phyloP scores from a whole-genome alignment of 129 eudicot species.

The Scalesia atractyloides region DNA sequence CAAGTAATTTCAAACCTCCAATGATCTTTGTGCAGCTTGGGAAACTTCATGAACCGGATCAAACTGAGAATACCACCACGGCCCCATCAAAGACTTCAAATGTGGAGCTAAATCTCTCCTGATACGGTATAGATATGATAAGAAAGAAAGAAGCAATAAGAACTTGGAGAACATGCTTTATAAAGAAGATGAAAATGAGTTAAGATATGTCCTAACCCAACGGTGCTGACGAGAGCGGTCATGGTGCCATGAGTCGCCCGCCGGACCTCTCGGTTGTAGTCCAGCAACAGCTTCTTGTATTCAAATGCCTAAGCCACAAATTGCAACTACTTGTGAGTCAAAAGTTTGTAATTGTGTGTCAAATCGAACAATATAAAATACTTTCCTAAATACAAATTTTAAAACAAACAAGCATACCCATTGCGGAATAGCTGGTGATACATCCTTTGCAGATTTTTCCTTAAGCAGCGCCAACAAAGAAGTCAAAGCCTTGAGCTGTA shows the following conservation, averaged over 20 bases:
- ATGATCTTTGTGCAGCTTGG: conserved; percentile 89
- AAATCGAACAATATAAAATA: not conserved
- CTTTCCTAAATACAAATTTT: not conserved
- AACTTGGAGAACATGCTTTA: conserved; percentile 1
- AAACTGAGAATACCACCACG: conserved; percentile 99
- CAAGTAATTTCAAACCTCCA: conserved; percentile 59
- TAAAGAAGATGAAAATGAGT: conserved; percentile 1
- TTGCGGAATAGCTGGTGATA: conserved; percentile 67
- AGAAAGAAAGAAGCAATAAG: conserved; percentile 12
- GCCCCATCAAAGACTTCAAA: conserved; percentile 90
- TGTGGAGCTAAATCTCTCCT: conserved; percentile 96
- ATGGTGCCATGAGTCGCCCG: conserved; percentile 94
- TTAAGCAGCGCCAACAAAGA: conserved; percentile 64
- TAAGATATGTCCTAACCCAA: conserved; percentile 63
- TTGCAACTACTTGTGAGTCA: conserved; percentile 2
- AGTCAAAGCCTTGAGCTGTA: conserved; percentile 84
- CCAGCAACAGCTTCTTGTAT: conserved; percentile 88
- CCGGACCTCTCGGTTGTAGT: conserved; percentile 87
- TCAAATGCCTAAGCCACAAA: conserved; percentile 77
- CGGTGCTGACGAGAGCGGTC: conserved; percentile 65
- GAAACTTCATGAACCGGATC: conserved; percentile 89
- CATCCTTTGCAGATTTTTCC: conserved; percentile 74
- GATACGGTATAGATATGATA: conserved; percentile 15
- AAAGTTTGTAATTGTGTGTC: not conserved
- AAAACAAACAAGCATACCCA: conserved; percentile 63